Conservation (phyloP, 2,329 filamentous ascomycete species). For the Colletotrichum lindemuthianum region DNA sequence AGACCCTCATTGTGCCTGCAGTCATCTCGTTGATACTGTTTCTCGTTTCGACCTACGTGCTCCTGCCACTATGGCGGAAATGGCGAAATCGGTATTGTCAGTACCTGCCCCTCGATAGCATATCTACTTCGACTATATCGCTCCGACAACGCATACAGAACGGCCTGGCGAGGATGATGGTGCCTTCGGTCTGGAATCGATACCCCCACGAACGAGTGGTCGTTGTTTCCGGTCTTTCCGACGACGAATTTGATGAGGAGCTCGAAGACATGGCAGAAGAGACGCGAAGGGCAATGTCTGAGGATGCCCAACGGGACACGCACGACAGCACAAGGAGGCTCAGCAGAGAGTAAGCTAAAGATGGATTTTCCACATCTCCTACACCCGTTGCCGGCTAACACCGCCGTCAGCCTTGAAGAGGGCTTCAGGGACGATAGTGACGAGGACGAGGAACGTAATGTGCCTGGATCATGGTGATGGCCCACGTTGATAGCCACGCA, state of each 20-base stretch:
- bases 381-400: conserved; percentile 10
- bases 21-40: conserved; percentile 77
- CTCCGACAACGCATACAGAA: conserved; percentile 62
- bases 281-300: conserved; percentile 51
- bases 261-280: conserved; percentile 67
- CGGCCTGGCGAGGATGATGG: conserved; percentile 50
- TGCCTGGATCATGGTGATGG: conserved; percentile 27
- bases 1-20: conserved; percentile 78
- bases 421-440: conserved; percentile 57
- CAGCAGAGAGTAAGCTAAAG: conserved; percentile 73
- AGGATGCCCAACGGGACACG: conserved; percentile 48
- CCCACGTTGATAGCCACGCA: conserved; percentile 3
- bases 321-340: conserved; percentile 68
- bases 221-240: conserved; percentile 52
- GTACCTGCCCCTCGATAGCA: conserved; percentile 75
- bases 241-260: conserved; percentile 73
- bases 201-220: conserved; percentile 52
- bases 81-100: conserved; percentile 78
- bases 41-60: conserved; percentile 70
- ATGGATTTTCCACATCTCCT: neutral
- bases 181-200: conserved; percentile 61
- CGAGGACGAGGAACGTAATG: conserved; percentile 40
- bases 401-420: conserved; percentile 64
- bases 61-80: conserved; percentile 75
- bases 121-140: conserved; percentile 66